Evolutionary conservation across 371 early-diverging fungal genomes (phyloP).

Genomic region (Saksenaea oblongispora): DNA sequence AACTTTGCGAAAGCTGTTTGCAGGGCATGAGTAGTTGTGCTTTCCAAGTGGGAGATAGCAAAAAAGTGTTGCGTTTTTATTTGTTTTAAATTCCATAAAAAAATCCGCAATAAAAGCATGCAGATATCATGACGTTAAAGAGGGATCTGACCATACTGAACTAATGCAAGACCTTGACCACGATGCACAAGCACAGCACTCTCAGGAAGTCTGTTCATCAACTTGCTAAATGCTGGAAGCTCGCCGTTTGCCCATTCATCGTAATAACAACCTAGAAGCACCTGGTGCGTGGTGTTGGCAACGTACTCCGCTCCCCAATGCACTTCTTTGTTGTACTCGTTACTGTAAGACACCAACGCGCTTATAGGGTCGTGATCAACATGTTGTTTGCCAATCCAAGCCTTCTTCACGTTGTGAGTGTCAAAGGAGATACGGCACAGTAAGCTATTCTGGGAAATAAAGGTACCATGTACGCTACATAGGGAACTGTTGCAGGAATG

Average conservation of each 20-base stretch:
- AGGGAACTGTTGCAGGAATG: slow-evolving; percentile 17
- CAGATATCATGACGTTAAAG: too few relatives aligned
- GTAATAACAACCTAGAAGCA: slow-evolving; percentile 41
- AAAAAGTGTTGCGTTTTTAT: too few relatives aligned
- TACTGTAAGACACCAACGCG: slow-evolving; percentile 33
- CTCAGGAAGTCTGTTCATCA: slow-evolving; percentile 28
- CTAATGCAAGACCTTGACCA: slow-evolving; percentile 31
- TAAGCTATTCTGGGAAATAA: slow-evolving; percentile 35
- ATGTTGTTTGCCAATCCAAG: slow-evolving; percentile 14
- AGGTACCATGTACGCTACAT: slow-evolving; percentile 23
- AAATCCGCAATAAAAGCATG: too few relatives aligned
- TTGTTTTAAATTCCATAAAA: too few relatives aligned
- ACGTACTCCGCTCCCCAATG: slow-evolving; percentile 36
- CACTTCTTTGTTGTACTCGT: slow-evolving; percentile 35
- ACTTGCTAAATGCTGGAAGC: slow-evolving; percentile 35
- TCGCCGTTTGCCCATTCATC: slow-evolving; percentile 45
- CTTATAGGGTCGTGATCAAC: slow-evolving; percentile 12
- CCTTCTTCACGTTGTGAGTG: slow-evolving; percentile 13
- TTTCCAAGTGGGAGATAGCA: too few relatives aligned
- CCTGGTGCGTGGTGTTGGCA: slow-evolving; percentile 19
- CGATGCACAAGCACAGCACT: slow-evolving; percentile 20
- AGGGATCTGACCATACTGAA: slow-evolving; percentile 15
- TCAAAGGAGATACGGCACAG: slow-evolving; percentile 39
- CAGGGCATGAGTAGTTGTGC: too few relatives aligned
- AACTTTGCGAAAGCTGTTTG: too few relatives aligned